A percentile compares a stretch with the other conserved stretches of the same genome.
These are phyloP conservation scores for Claviceps humidiphila DNA, from an alignment of 2,329 filamentous ascomycete genomes.

Conservation along the genomic window DNA sequence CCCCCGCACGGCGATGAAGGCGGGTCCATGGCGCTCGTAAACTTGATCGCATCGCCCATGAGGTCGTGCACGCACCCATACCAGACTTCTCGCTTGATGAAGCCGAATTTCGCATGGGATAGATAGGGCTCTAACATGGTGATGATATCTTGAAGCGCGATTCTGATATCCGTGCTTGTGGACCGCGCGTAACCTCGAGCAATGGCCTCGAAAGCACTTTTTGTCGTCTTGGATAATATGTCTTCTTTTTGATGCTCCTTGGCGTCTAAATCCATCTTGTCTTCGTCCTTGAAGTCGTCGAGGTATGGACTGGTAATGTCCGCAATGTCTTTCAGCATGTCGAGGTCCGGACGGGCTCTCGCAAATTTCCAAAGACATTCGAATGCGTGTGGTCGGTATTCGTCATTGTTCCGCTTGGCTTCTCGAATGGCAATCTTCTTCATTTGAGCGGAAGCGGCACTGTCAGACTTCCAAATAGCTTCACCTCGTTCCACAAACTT, in stretches of 20 bases:
- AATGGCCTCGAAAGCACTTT: conserved; percentile 37
- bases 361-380: conserved; percentile 59
- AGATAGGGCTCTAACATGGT: conserved; percentile 28
- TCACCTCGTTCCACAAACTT: conserved; percentile 58
- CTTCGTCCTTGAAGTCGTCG: conserved; percentile 41
- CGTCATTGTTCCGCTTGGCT: conserved; percentile 81
- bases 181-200: conserved; percentile 35
- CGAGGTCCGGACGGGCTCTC: conserved; percentile 52
- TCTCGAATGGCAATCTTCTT: conserved; percentile 75
- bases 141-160: conserved; percentile 26
- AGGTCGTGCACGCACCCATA: conserved; percentile 36
- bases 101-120: conserved; percentile 22
- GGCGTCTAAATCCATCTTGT: conserved; percentile 57
- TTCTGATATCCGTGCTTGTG: conserved; percentile 21
- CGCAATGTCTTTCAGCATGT: conserved; percentile 55
- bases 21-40: conserved; percentile 9
- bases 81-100: conserved; percentile 37
- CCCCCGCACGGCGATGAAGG: conserved; percentile 9
- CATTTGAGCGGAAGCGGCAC: conserved; percentile 45
- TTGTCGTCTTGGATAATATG: conserved; percentile 28
- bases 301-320: conserved; percentile 51
- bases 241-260: conserved; percentile 33
- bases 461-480: conserved; percentile 41
- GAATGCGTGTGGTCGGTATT: conserved; percentile 67
- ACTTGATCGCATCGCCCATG: conserved; percentile 26